Base-by-base conservation (phyloP, 1,284 basidiomycete species). In the Fomitopsis schrenkii region DNA sequence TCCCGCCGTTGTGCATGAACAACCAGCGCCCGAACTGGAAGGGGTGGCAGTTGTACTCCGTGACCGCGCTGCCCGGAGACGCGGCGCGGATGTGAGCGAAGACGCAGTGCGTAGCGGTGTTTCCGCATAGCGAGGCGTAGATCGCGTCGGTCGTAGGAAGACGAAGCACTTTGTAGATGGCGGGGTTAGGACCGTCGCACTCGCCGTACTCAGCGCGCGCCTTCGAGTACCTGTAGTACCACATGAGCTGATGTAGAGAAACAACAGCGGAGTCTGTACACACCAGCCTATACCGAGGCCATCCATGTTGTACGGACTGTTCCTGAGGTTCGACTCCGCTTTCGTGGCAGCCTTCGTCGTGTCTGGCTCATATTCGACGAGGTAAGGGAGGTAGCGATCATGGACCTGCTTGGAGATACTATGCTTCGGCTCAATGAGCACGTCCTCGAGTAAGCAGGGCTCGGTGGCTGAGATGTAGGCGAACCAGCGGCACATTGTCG, bases 1-100 rank as follows among this genome's bases (percentile, higher is more conserved):
- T 66, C 57, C 60, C 63, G 44, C 76, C 77, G 70, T 78, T 77
- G 68, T 77, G 76, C 71, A 76, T 76, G 67, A 78, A 76, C 40
- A 70, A 63, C 63, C 73, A 71, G 9, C 75, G 71, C 8, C 76
- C 76, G 59, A 77, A 76, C 10, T 66, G 62, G 67, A 75, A 78
- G n/a, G 76, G 77, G 65, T 78, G 76, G 65, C 68, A 71, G 71
- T 78, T 78, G 61, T 68, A 72, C 60, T 67, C 67, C 30, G 70
- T 69, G 64, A 75, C 71, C 41, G 71, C 70, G 41, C 67, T 67
- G 48, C 61, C 65, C 44, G 62, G 66, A 41, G 66, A 67, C 12
- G 73, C 76, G 42, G 74, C 74, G 59, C 76, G 72, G 61, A 77
- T 72, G 66, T 77, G 76, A 12, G 74, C 75, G 62, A 78, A 73